Percentiles rank a stretch among this genome's conserved stretches.
Evolutionary conservation across 192 early-diverging fungal species (phyloP).

Genomic region (Backusella australiensis): DNA sequence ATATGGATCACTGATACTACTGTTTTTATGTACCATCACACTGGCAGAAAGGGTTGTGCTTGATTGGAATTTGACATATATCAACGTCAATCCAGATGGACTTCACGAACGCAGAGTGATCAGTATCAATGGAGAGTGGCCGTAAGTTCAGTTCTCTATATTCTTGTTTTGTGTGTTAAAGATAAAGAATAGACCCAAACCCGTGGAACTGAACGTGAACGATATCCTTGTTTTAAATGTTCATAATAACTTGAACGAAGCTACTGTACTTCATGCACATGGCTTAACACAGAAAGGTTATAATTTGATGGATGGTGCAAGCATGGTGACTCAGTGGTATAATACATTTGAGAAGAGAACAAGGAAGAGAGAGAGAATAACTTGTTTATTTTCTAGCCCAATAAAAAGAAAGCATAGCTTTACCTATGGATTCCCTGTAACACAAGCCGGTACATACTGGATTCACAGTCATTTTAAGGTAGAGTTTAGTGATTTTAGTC

Average conservation of each 20-base stretch:
- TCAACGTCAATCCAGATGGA: conserved; percentile 64
- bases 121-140: conserved; percentile 64
- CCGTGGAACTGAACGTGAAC: conserved; percentile 40
- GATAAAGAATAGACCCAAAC: conserved; percentile 31
- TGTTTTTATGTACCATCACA: background rate
- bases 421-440: conserved; percentile 66
- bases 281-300: conserved; percentile 72
- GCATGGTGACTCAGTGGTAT: conserved; percentile 68
- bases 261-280: conserved; percentile 72
- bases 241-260: conserved; percentile 56
- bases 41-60: conserved; percentile 54
- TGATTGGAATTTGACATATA: conserved; percentile 69
- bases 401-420: conserved; percentile 66
- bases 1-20: background rate
- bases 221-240: conserved; percentile 41
- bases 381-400: conserved; percentile 25
- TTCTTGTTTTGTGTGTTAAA: no score
- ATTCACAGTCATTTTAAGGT: conserved; percentile 68
- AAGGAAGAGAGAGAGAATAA: background rate
- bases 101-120: conserved; percentile 56
- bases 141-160: conserved; percentile 38
- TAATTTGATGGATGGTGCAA: conserved; percentile 69
- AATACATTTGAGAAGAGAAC: background rate
- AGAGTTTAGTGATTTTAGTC: background rate
- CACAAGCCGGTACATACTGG: conserved; percentile 86